Evolutionary conservation across 306 rosid genomes (phyloP).

Genomic region (Albizia julibrissin): DNA sequence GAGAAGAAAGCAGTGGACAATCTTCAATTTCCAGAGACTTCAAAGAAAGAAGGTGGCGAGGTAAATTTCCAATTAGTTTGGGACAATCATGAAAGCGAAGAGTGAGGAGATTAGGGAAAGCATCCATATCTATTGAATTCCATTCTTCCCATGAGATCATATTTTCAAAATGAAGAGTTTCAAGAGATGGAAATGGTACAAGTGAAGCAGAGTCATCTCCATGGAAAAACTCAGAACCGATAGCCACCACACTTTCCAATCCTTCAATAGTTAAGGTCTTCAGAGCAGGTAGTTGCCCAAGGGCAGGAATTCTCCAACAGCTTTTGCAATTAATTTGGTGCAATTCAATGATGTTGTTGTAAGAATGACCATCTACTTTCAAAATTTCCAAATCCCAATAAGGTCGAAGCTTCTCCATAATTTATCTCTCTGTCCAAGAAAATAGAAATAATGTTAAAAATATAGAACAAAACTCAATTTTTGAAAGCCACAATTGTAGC

Average conservation of each 20-base stretch:
- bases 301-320: conserved; percentile 11
- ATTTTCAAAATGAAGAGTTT: fast-evolving
- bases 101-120: not conserved
- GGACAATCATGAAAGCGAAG: not conserved
- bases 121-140: not conserved
- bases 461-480: no score
- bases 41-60: not conserved
- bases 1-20: not conserved
- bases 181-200: not conserved
- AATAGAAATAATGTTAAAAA: not conserved
- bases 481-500: no score
- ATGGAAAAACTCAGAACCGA: not conserved
- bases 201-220: not conserved
- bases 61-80: not conserved
- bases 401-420: not conserved
- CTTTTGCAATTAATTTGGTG: fast-evolving
- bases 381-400: not conserved
- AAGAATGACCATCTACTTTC: not conserved
- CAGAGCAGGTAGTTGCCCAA: conserved; percentile 14
- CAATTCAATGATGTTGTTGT: not conserved
- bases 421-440: not conserved
- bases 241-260: not conserved
- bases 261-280: not conserved
- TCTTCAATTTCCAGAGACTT: not conserved
- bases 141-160: conserved; percentile 12